A percentile compares a stretch with the other conserved stretches of the same genome.
These are phyloP conservation scores for Colletotrichum sp. DNA, from an alignment of 2,329 filamentous ascomycete species.

Conservation along the genomic window DNA sequence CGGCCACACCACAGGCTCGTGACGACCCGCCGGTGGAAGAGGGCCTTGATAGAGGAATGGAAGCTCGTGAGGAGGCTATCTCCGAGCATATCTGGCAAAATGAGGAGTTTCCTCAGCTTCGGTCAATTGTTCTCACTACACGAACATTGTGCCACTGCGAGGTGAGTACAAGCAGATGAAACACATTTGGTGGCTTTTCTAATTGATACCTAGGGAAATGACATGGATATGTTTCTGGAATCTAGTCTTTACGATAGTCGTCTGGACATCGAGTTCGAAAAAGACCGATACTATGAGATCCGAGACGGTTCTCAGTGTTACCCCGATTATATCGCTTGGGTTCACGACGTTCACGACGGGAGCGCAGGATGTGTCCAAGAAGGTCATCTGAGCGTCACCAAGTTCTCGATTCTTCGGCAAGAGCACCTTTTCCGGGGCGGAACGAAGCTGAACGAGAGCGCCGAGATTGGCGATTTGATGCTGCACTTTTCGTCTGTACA, in stretches of 20 bases:
- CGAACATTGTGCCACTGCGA: background rate
- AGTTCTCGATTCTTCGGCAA: background rate
- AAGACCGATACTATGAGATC: background rate
- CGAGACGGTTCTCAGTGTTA: background rate
- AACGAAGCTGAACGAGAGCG: rapidly evolving
- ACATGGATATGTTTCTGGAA: background rate
- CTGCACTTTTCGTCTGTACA: background rate
- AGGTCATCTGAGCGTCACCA: background rate
- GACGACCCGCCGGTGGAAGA: background rate
- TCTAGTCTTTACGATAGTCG: background rate
- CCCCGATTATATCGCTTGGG: background rate
- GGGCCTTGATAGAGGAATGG: background rate
- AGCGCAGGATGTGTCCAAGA: background rate
- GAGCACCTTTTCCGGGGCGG: background rate
- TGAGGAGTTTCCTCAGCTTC: background rate
- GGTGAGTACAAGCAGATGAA: background rate
- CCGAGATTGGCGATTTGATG: background rate
- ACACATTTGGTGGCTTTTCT: background rate
- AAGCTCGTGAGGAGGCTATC: background rate
- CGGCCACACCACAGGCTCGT: background rate
- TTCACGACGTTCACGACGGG: background rate
- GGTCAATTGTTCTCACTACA: background rate
- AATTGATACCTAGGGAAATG: rapidly evolving
- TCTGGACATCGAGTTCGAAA: background rate
- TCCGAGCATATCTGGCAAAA: background rate